Conservation (phyloP, 805 yeast genomes). For the Starmerella apis region DNA sequence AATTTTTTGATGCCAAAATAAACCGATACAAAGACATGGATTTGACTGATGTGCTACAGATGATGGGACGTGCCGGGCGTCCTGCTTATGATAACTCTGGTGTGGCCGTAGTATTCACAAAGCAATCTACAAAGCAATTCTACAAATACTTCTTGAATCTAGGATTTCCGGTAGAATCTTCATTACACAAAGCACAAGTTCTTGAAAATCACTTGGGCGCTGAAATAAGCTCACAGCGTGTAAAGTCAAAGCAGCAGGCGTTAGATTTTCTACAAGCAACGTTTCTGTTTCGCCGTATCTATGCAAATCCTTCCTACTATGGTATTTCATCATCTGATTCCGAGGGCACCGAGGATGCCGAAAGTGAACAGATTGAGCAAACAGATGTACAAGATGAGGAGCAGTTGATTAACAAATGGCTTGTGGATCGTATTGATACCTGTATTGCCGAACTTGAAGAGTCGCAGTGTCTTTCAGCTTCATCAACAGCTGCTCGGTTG, state of each 20-base stretch:
- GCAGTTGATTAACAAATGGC: conserved; percentile 28
- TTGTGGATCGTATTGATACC: conserved; percentile 47
- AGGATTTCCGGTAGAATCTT: conserved; percentile 76
- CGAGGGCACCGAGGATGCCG: conserved; percentile 1
- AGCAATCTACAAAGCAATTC: conserved; percentile 61
- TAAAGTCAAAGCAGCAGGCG: conserved; percentile 54
- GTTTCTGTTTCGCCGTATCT: conserved; percentile 60
- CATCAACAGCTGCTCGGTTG: conserved; percentile 27
- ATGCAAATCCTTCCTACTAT: conserved; percentile 66
- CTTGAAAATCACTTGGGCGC: conserved; percentile 73
- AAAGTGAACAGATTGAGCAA: neutral
- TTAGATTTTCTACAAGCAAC: conserved; percentile 71
- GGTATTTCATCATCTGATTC: conserved; percentile 25
- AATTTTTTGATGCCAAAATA: conserved; percentile 45
- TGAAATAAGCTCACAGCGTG: conserved; percentile 62
- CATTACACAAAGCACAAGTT: conserved; percentile 51
- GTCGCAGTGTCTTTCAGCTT: conserved; percentile 36
- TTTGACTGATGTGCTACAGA: conserved; percentile 66
- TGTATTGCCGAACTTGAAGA: conserved; percentile 55
- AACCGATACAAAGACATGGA: conserved; percentile 74
- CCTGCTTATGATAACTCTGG: conserved; percentile 74
- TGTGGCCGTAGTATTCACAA: conserved; percentile 64
- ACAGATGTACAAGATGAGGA: conserved; percentile 35
- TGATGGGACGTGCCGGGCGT: conserved; percentile 82
- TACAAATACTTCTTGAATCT: conserved; percentile 68